Evolutionary conservation across 73 alveolate genomes (phyloP).

Genomic region (Paramecium sexaurelia): DNA sequence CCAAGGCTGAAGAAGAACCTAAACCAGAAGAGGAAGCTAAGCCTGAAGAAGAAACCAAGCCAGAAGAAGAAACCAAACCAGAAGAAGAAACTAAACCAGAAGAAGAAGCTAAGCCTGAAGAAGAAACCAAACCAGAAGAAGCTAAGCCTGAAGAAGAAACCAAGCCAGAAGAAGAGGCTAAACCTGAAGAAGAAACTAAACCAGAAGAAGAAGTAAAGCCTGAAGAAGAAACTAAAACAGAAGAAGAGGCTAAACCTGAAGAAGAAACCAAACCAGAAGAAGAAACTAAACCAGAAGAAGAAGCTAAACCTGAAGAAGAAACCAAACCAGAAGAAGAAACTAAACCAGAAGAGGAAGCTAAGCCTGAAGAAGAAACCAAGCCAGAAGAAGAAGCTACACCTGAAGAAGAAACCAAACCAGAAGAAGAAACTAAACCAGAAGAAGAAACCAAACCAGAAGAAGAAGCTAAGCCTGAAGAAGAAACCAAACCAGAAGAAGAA

Average conservation of each 20-base stretch:
- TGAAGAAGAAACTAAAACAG: not conserved
- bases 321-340: not conserved
- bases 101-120: not conserved
- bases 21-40: not conserved
- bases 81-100: not conserved
- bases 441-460: not conserved
- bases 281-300: not conserved
- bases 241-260: not conserved
- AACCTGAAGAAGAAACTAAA: not conserved
- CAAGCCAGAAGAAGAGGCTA: not conserved
- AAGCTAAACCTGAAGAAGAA: not conserved
- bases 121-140: not conserved
- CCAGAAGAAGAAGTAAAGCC: not conserved
- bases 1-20: not conserved
- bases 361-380: not conserved
- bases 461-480: not conserved
- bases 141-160: not conserved
- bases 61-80: not conserved
- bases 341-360: not conserved
- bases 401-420: not conserved
- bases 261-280: not conserved
- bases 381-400: not conserved
- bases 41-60: not conserved
- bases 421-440: not conserved
- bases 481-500: not conserved